Evolutionary conservation across 108 stramenopile species (phyloP).

Genomic region (Skeletonema tropicum): DNA sequence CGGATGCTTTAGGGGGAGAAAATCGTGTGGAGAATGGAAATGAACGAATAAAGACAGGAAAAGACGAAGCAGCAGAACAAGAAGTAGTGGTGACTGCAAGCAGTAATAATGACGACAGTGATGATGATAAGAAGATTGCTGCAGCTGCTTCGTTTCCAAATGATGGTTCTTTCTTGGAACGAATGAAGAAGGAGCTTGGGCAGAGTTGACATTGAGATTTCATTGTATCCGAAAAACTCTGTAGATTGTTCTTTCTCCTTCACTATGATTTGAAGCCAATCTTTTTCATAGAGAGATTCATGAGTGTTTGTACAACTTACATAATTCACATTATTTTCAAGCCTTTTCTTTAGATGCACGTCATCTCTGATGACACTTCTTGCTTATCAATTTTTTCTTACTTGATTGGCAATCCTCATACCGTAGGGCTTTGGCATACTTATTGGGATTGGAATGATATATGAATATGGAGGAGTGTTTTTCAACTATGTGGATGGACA

Average conservation of each 20-base stretch:
- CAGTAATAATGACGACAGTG: not conserved
- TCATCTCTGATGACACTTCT: too few species aligned
- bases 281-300: too few species aligned
- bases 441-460: too few species aligned
- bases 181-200: conserved; percentile 56
- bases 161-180: conserved; percentile 75
- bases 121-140: conserved; percentile 6
- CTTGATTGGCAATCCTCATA: too few species aligned
- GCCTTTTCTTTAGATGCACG: too few species aligned
- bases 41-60: conserved; percentile 12
- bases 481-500: too few species aligned
- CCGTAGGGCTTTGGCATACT: too few species aligned
- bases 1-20: not conserved
- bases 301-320: too few species aligned
- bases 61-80: conserved; percentile 5
- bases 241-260: not conserved
- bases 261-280: not conserved
- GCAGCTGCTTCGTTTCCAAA: conserved; percentile 38
- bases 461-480: too few species aligned
- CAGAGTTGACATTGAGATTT: conserved; percentile 2
- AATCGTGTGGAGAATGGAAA: not conserved
- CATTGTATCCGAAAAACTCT: too few species aligned
- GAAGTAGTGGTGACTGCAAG: not conserved
- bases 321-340: too few species aligned
- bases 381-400: too few species aligned